Evolutionary conservation across 2,329 filamentous ascomycete genomes (phyloP).

Genomic region (Purpureocillium takamizusanense): DNA sequence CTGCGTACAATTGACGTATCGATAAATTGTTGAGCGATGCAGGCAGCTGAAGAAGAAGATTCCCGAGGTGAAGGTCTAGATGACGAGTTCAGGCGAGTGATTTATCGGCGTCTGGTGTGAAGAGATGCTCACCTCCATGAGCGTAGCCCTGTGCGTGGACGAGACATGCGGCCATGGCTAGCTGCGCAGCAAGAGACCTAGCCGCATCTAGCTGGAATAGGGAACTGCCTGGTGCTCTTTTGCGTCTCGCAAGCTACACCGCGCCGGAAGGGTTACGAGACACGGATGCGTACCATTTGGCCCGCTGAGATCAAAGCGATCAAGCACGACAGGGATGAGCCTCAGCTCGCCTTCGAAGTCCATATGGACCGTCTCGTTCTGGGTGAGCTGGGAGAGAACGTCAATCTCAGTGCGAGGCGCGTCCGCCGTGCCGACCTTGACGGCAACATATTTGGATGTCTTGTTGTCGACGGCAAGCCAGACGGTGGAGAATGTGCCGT

Average conservation of each 20-base stretch:
- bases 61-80: slow-evolving; percentile 23
- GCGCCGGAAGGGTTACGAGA: slow-evolving; percentile 14
- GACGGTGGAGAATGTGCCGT: slow-evolving; percentile 20
- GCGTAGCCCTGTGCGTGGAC: slow-evolving; percentile 18
- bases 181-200: slow-evolving; percentile 17
- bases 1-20: slow-evolving; percentile 14
- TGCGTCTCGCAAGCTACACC: slow-evolving; percentile 15
- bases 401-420: slow-evolving; percentile 11
- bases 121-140: slow-evolving; percentile 17
- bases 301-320: slow-evolving; percentile 14
- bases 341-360: not conserved
- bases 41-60: slow-evolving; percentile 19
- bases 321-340: slow-evolving; percentile 12
- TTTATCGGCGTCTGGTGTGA: too few relatives aligned
- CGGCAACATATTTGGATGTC: slow-evolving; percentile 17
- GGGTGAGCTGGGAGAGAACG: slow-evolving; percentile 11
- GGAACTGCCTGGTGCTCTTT: slow-evolving; percentile 7
- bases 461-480: slow-evolving; percentile 22
- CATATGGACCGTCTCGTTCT: not conserved
- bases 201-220: slow-evolving; percentile 17
- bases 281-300: slow-evolving; percentile 21
- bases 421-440: slow-evolving; percentile 23
- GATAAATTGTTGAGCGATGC: slow-evolving; percentile 13
- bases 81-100: not conserved
- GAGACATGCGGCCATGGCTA: slow-evolving; percentile 18